Conservation (phyloP, 768 basidiomycete species). For the Xanthoconium stramineum region DNA sequence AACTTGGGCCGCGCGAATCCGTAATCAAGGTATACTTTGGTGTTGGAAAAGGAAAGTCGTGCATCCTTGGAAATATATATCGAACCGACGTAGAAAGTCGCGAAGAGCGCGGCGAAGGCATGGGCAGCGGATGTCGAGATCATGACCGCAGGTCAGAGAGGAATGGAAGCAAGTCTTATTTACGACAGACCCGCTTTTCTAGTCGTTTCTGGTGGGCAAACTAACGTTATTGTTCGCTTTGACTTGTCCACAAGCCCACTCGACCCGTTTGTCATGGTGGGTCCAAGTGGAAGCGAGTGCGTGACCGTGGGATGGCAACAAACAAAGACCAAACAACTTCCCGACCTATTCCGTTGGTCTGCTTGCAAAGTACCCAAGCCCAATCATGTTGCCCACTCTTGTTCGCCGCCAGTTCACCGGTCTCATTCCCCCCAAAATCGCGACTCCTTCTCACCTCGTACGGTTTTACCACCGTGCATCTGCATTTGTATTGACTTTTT, state of each 20-base stretch:
- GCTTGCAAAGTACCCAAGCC: slow-evolving; percentile 1
- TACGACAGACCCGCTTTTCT: slow-evolving; percentile 13
- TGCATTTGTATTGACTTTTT: slow-evolving; percentile 5
- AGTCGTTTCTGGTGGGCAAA: slow-evolving; percentile 8
- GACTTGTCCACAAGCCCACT: neutral
- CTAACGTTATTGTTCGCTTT: slow-evolving; percentile 11
- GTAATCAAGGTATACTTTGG: slow-evolving; percentile 23
- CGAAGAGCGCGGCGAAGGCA: slow-evolving; percentile 55
- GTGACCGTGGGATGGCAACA: slow-evolving; percentile 19
- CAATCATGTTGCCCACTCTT: slow-evolving; percentile 77
- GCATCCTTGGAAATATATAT: slow-evolving; percentile 72
- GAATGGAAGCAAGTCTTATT: neutral
- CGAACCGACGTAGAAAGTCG: slow-evolving; percentile 73
- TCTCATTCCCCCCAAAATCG: slow-evolving; percentile 93
- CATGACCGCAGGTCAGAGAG: slow-evolving; percentile 15
- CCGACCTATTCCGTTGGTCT: slow-evolving; percentile 23
- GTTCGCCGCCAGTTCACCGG: slow-evolving; percentile 80
- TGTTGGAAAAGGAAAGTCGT: slow-evolving; percentile 48
- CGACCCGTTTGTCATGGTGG: slow-evolving; percentile 1
- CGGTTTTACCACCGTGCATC: neutral
- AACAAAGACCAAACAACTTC: slow-evolving; percentile 16
- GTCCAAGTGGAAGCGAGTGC: slow-evolving; percentile 4
- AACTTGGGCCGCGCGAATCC: slow-evolving; percentile 32
- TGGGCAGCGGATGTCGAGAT: slow-evolving; percentile 42
- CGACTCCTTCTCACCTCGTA: slow-evolving; percentile 86